Evolutionary conservation across 768 basidiomycete genomes (phyloP), one percentile per base, ranked within the genome.

Genomic region (Xerocomellus intermedius): DNA sequence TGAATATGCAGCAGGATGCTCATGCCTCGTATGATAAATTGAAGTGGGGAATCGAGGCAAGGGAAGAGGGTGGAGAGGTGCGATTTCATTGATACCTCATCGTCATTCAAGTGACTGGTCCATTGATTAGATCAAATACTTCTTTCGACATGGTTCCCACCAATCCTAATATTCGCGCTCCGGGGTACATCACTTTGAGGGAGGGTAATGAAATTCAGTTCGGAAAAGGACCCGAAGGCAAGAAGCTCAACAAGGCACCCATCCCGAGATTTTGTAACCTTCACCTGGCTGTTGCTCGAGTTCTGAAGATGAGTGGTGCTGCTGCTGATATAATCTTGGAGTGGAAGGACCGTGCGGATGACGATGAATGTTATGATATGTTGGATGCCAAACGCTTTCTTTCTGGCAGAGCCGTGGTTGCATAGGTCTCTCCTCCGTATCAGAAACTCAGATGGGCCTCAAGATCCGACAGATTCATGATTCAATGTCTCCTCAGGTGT

Each of bases 191-290:
- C 24, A 24, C 5, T 24, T 24, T 55, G 48, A 37, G 1, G 42
- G 54, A 52, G 16, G 54, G 50, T 1, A 42, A 52, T 39, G 54
- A 55, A 35, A 55, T 55, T 26, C 36, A 10, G 5, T 45, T 55
- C 2, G 54, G 50, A 39, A 13, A 28, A 39, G 50, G 54, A 35
- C 36, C 43, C 6, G 32, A 52, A 7, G 50, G 50, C 36, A 22
- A 39, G 17, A 4, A 26, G 22, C 49, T 55, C n/a, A 0, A 21
- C 42, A 5, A 38, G 36, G 33, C 24, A 16, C 51, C 51, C 22
- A 37, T 14, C n/a, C 32, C 48, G 14, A 52, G 1, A 2, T n/a
- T 52, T n/a, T 55, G 42, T 5, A 55, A 52, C 35, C 21, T 55
- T 32, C 50, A 24, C 28, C 17, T 53, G 35, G 54, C 54, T 44